Evolutionary conservation across 345 rosid genomes (phyloP).

Genomic region (Eucalyptus sp.): DNA sequence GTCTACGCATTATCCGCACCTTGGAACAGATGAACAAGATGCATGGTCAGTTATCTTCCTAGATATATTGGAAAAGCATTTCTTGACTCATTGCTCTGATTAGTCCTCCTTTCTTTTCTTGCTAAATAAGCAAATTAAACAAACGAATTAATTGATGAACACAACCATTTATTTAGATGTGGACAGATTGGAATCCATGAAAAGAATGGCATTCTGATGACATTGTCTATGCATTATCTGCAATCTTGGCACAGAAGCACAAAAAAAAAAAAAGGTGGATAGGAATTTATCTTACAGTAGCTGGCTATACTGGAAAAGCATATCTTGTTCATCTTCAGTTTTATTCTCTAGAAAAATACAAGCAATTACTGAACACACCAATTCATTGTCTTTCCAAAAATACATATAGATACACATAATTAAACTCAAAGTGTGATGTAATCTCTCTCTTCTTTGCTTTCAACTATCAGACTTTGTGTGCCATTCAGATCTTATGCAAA

Average conservation of each 20-base stretch:
- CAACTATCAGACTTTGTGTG: not conserved
- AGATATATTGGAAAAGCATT: not conserved
- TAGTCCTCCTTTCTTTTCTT: not conserved
- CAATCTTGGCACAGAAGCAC: constrained; percentile 29
- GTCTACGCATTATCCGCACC: constrained; percentile 98
- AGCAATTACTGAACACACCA: not conserved
- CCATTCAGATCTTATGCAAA: not conserved
- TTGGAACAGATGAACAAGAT: constrained; percentile 7
- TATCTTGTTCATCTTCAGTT: not conserved
- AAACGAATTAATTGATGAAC: not conserved
- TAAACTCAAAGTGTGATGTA: not conserved
- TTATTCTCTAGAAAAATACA: not conserved
- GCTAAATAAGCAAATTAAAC: not conserved
- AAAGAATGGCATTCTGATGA: constrained; percentile 94
- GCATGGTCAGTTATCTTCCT: not conserved
- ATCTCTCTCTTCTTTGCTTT: not conserved
- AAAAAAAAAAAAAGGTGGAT: not conserved
- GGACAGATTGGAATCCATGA: constrained; percentile 98
- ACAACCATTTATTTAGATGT: constrained; percentile 42
- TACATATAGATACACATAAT: not conserved
- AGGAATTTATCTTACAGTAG: not conserved
- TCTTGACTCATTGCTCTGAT: not conserved
- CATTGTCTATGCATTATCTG: constrained; percentile 95
- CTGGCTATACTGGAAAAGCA: not conserved
- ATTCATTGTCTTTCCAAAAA: not conserved